A percentile compares a stretch with the other conserved stretches of the same genome.
Conservation (phyloP, 768 basidiomycete species). For the Rhizopogon vulgaris region DNA sequence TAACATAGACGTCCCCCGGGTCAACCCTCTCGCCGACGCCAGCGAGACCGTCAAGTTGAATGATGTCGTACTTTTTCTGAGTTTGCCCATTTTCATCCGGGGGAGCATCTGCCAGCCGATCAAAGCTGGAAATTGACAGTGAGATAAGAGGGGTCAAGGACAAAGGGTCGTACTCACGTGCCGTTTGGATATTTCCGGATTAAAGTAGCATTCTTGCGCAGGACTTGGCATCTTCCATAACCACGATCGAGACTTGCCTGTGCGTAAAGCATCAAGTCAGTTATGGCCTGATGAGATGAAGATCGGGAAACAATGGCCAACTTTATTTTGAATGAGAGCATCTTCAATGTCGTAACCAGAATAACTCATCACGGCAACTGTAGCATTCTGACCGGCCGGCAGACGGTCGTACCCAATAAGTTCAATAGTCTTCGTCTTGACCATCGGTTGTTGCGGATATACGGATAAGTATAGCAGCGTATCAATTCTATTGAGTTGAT, state of each 20-base stretch:
- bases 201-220: constrained; percentile 91
- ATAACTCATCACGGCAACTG: constrained; percentile 98
- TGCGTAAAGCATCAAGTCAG: constrained; percentile 2
- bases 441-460: constrained; percentile 99
- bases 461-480: constrained; percentile 96
- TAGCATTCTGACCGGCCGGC: constrained; percentile 97
- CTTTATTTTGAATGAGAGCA: constrained; percentile 93
- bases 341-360: constrained; percentile 99
- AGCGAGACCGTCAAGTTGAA: constrained; percentile 89
- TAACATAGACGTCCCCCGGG: constrained; percentile 91
- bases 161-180: constrained; percentile 55
- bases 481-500: constrained; percentile 96
- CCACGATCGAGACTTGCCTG: constrained; percentile 95
- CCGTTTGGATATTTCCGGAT: constrained; percentile 96
- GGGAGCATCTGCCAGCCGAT: constrained; percentile 91
- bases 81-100: constrained; percentile 73
- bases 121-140: constrained; percentile 48
- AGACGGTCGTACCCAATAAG: constrained; percentile 93
- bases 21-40: constrained; percentile 93
- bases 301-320: constrained; percentile 21
- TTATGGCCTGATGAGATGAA: neutral
- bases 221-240: constrained; percentile 95
- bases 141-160: constrained; percentile 1
- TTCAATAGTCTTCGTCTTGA: constrained; percentile 98
- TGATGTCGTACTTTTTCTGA: constrained; percentile 83